Percentiles rank a stretch among this genome's conserved stretches.
phyloP scores from a whole-genome alignment of 352 stramenopile genomes.

The Pythium scleroteichum region DNA sequence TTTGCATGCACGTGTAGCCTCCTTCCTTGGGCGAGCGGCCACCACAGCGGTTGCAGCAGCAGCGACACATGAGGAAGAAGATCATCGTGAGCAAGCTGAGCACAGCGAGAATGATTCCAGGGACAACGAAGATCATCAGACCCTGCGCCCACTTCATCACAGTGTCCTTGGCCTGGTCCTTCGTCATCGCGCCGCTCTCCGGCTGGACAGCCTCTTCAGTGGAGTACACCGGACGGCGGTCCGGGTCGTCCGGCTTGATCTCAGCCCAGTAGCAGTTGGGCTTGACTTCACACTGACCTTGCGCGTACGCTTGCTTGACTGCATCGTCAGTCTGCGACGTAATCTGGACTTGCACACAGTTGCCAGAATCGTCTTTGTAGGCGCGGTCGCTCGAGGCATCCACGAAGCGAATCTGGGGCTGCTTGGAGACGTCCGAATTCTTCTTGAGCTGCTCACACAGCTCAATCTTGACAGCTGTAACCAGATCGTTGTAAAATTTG shows the following conservation, averaged over 20 bases:
- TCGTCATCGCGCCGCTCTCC: slow-evolving; percentile 32
- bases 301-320: slow-evolving; percentile 33
- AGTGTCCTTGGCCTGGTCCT: slow-evolving; percentile 26
- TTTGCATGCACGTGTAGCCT: slow-evolving; percentile 69
- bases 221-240: slow-evolving; percentile 33
- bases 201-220: slow-evolving; percentile 31
- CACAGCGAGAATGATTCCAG: slow-evolving; percentile 53
- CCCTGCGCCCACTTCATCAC: slow-evolving; percentile 55
- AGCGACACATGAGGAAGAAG: slow-evolving; percentile 74
- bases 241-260: slow-evolving; percentile 36
- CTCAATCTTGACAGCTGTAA: slow-evolving; percentile 51
- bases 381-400: slow-evolving; percentile 26
- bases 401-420: slow-evolving; percentile 42
- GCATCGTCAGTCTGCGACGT: slow-evolving; percentile 28
- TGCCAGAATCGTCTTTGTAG: slow-evolving; percentile 44
- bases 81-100: slow-evolving; percentile 69
- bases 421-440: slow-evolving; percentile 15
- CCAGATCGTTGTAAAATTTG: slow-evolving; percentile 68
- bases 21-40: slow-evolving; percentile 53
- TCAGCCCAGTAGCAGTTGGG: slow-evolving; percentile 67
- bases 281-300: slow-evolving; percentile 48
- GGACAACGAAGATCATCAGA: slow-evolving; percentile 54
- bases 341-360: slow-evolving; percentile 33
- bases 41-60: slow-evolving; percentile 74
- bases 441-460: slow-evolving; percentile 44